A percentile compares a stretch with the other conserved stretches of the same genome.
Evolutionary conservation across 495 filamentous ascomycete genomes (phyloP).

Genomic region (Cladorrhinum samala): DNA sequence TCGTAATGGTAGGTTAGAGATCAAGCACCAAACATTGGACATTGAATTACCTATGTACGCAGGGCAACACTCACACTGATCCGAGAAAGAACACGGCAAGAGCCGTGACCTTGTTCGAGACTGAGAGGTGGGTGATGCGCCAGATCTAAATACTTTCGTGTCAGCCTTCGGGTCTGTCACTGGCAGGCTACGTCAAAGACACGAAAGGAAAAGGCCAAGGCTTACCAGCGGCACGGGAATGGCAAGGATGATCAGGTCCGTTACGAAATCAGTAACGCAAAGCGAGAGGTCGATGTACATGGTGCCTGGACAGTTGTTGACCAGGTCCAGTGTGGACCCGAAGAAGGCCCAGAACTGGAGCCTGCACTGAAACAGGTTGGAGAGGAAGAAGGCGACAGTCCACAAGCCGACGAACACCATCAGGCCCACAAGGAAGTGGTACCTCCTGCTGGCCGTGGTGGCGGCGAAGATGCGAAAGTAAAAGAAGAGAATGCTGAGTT

Average conservation of each 20-base stretch:
- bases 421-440: constrained; percentile 11
- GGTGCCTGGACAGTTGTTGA: constrained; percentile 12
- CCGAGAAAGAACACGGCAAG: constrained; percentile 21
- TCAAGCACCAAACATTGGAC: too few species aligned
- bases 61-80: constrained; percentile 11
- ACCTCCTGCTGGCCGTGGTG: not conserved
- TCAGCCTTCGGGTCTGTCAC: not conserved
- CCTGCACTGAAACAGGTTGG: constrained; percentile 19
- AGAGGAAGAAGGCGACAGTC: constrained; percentile 20
- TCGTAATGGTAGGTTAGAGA: not conserved
- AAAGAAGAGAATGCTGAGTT: constrained; percentile 26
- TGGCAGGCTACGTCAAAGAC: not conserved
- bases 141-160: constrained; percentile 17
- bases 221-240: constrained; percentile 25
- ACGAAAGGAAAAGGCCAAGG: not conserved
- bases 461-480: constrained; percentile 26
- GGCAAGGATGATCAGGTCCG: constrained; percentile 19
- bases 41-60: too few species aligned
- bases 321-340: constrained; percentile 6
- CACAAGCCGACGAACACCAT: constrained; percentile 10
- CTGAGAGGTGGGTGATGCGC: constrained; percentile 15
- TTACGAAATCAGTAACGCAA: constrained; percentile 17
- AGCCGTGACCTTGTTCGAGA: constrained; percentile 15
- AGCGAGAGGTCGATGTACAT: constrained; percentile 12
- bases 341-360: constrained; percentile 15